phyloP scores from a whole-genome alignment of 768 basidiomycete species.

The Termitomyces sp. region DNA sequence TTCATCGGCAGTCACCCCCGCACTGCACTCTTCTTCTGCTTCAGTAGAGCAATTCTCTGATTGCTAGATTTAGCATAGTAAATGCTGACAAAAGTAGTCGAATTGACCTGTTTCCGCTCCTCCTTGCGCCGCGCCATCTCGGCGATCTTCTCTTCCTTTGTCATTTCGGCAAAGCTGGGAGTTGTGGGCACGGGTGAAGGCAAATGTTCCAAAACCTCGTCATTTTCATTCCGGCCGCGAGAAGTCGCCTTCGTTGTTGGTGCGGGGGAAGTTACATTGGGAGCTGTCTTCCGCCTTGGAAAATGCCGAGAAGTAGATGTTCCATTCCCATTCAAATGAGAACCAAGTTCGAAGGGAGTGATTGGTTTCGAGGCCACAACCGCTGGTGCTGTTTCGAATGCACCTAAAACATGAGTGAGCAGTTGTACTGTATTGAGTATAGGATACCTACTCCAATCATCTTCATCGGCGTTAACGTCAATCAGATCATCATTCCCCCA shows the following conservation, averaged over 20 bases:
- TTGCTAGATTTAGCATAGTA: not conserved
- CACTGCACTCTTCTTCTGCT: slow-evolving; percentile 65
- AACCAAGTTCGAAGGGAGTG: not conserved
- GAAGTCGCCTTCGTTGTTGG: slow-evolving; percentile 20
- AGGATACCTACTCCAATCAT: slow-evolving; percentile 85
- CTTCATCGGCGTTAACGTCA: slow-evolving; percentile 90
- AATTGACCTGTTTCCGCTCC: slow-evolving; percentile 78
- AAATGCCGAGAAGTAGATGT: not conserved
- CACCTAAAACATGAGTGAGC: slow-evolving; percentile 41
- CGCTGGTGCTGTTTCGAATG: slow-evolving; percentile 61
- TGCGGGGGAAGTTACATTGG: slow-evolving; percentile 20
- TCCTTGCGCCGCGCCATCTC: slow-evolving; percentile 92
- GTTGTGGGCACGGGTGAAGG: slow-evolving; percentile 20
- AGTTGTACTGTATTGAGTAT: slow-evolving; percentile 1
- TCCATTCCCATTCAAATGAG: slow-evolving; percentile 2
- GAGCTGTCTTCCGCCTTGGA: slow-evolving; percentile 17
- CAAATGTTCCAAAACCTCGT: slow-evolving; percentile 10
- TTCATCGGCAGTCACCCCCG: slow-evolving; percentile 22
- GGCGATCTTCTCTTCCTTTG: slow-evolving; percentile 91
- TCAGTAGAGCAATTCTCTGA: slow-evolving; percentile 75
- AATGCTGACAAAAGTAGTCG: slow-evolving; percentile 1
- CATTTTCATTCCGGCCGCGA: slow-evolving; percentile 23
- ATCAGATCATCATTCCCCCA: slow-evolving; percentile 86
- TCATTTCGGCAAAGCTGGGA: slow-evolving; percentile 46
- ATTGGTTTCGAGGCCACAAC: slow-evolving; percentile 21